Evolutionary conservation across 2,329 filamentous ascomycete genomes (phyloP).

Genomic region (Aspergillus oerlinghausenensis): DNA sequence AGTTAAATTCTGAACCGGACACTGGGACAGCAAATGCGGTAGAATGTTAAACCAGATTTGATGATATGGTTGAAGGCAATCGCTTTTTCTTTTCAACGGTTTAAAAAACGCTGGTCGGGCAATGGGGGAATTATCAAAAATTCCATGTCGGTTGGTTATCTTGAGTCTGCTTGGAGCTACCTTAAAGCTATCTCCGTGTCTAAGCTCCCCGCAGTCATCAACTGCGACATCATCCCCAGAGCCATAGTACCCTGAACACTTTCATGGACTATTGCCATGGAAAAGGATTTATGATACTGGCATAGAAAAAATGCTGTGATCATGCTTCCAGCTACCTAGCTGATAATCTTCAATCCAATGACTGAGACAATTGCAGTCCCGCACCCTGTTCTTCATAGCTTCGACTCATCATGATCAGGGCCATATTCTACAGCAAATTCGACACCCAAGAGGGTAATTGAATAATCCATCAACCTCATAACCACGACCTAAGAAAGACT

Average conservation of each 20-base stretch:
- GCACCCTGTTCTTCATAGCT: not conserved
- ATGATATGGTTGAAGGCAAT: not conserved
- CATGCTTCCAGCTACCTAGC: not conserved
- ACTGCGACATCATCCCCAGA: not conserved
- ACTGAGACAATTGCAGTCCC: not conserved
- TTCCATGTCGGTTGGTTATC: not conserved
- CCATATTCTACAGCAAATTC: slow-evolving; percentile 64
- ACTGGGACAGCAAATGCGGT: not conserved
- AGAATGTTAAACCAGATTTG: not conserved
- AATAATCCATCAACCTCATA: not conserved
- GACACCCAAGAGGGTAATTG: slow-evolving; percentile 52
- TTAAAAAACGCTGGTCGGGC: not conserved
- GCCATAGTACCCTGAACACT: not conserved
- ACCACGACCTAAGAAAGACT: not conserved
- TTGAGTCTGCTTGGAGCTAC: not conserved
- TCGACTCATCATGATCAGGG: slow-evolving; percentile 51
- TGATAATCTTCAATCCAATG: not conserved
- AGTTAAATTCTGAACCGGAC: not conserved
- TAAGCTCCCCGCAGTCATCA: not conserved
- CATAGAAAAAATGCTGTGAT: not conserved
- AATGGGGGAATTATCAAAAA: not conserved
- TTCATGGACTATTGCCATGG: not conserved
- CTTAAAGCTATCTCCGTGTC: not conserved
- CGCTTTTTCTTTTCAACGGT: not conserved
- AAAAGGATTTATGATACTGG: not conserved